Base-by-base conservation (phyloP, 768 basidiomycete genomes). In the Nidularia pulvinata region DNA sequence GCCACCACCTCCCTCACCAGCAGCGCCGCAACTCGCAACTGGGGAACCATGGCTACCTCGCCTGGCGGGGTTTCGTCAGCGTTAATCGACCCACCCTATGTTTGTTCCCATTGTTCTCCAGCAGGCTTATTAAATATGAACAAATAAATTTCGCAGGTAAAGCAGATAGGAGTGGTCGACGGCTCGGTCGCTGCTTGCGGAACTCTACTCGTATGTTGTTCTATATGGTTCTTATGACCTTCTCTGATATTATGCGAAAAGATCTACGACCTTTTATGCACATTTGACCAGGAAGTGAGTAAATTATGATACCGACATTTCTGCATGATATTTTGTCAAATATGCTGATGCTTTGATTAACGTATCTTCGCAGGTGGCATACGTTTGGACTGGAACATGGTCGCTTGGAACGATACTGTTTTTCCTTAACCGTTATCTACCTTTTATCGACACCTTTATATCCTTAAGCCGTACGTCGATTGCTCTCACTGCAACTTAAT, bases 371-470 rank as follows among this genome's bases (percentile, higher is more conserved):
- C 51, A 73, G 72, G 60, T 73, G 10, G 63, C 66, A 43, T 65
- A 69, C 49, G 68, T 71, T 14, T 74, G 73, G 74, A 63, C 54
- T 13, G 51, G 59, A 46, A 62, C 69, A 4, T 59, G 67, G 55
- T 57, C 65, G 6, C 43, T 70, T 30, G 67, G 69, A 19, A 64
- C 66, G 2, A 36, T 68, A 30, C 59, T 76, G 6, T 76, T 74
- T 61, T 62, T 71, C 35, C 57, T 74, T 37, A 76, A 76, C 58
- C 68, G 74, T 33, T 76, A 76, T 53, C 58, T 72, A 7, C 74
- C 74, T 5, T 72, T 74, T 51, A 55, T 74, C 16, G 73, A 74
- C 53, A 73, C 69, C 1, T 63, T 73, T 36, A 46, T 74, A 57
- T 65, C 69, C 22, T 59, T 74, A 30, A 55, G 63, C 42, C 57